These are phyloP conservation scores for Murraya paniculata DNA, from an alignment of 345 rosid species.

Conservation along the genomic window DNA sequence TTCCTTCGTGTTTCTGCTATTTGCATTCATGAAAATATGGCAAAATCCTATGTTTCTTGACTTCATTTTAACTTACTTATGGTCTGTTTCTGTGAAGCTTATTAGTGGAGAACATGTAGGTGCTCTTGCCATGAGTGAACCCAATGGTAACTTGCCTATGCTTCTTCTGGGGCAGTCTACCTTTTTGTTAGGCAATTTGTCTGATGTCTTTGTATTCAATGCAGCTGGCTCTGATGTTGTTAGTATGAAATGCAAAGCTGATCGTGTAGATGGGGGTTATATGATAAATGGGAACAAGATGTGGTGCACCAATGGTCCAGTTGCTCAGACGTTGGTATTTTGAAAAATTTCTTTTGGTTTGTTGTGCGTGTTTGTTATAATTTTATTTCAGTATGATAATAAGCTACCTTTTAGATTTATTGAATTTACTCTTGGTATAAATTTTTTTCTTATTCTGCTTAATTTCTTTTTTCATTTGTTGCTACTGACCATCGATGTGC, in stretches of 20 bases:
- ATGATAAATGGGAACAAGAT: slow-evolving; percentile 81
- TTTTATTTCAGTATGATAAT: neutral
- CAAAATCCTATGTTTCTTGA: neutral
- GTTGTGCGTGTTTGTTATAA: neutral
- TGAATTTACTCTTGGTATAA: neutral
- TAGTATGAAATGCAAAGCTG: slow-evolving; percentile 97
- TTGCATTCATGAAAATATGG: neutral
- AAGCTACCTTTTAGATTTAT: neutral
- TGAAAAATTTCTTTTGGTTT: neutral
- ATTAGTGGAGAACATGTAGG: slow-evolving; percentile 96
- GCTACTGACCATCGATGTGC: slow-evolving; percentile 14
- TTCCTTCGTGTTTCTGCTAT: neutral
- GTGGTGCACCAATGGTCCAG: slow-evolving; percentile 99
- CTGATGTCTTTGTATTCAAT: slow-evolving; percentile 7
- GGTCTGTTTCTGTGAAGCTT: slow-evolving; percentile 55
- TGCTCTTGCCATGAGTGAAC: slow-evolving; percentile 99
- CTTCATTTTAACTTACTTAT: slow-evolving; percentile 16
- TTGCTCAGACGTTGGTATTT: slow-evolving; percentile 86
- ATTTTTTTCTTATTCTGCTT: neutral
- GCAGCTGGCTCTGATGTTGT: slow-evolving; percentile 93
- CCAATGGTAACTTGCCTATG: slow-evolving; percentile 60
- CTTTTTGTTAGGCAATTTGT: slow-evolving; percentile 7
- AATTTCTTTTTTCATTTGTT: slow-evolving; percentile 10
- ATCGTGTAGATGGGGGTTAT: slow-evolving; percentile 80
- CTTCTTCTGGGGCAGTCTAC: neutral